Percentiles rank a stretch among this genome's conserved stretches.
These are phyloP conservation scores for Dioscorea zingiberensis DNA, from an alignment of 106 monocot genomes.

Conservation along the genomic window DNA sequence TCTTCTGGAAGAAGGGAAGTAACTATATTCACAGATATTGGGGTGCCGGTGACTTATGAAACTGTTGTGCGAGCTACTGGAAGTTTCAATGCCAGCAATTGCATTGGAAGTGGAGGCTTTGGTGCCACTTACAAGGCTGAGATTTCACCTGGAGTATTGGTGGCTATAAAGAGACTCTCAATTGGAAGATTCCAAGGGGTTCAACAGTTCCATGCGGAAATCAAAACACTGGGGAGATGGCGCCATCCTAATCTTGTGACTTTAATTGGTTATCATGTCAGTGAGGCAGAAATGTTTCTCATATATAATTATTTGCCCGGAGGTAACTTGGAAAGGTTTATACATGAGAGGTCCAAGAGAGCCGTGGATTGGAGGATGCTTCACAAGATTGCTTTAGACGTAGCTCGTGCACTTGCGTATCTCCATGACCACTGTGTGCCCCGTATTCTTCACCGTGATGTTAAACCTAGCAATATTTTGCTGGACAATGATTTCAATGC, in stretches of 20 bases:
- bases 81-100: constrained; percentile 67
- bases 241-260: constrained; percentile 63
- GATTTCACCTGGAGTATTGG: constrained; percentile 56
- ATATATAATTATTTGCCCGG: constrained; percentile 66
- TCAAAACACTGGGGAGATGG: constrained; percentile 63
- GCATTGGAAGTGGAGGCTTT: constrained; percentile 69
- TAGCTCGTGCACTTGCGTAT: constrained; percentile 59
- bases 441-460: constrained; percentile 60
- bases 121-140: constrained; percentile 78
- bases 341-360: constrained; percentile 55
- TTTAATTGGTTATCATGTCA: constrained; percentile 63
- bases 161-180: constrained; percentile 70
- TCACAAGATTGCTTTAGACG: constrained; percentile 64
- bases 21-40: constrained; percentile 55
- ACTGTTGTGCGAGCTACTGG: constrained; percentile 66
- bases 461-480: constrained; percentile 71
- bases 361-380: constrained; percentile 54
- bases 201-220: constrained; percentile 67
- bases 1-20: constrained; percentile 54
- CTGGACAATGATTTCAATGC: constrained; percentile 63
- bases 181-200: constrained; percentile 48
- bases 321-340: constrained; percentile 64
- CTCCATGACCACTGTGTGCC: constrained; percentile 55
- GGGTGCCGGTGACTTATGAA: constrained; percentile 56
- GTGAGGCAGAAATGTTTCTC: constrained; percentile 70